phyloP scores from a whole-genome alignment of 2,329 filamentous ascomycete genomes.

The Aspergillus sp. region DNA sequence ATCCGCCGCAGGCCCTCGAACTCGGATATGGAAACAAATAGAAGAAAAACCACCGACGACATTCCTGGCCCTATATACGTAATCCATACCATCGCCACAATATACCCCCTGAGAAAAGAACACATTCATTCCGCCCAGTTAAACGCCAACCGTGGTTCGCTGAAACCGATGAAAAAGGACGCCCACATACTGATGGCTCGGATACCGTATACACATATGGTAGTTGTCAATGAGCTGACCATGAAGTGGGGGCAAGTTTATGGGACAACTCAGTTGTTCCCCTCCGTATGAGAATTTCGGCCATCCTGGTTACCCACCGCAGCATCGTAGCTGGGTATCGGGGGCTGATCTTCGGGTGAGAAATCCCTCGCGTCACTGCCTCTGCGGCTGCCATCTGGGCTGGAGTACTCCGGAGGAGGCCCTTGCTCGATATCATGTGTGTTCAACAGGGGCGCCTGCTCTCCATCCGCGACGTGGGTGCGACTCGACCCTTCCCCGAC shows the following conservation, averaged over 20 bases:
- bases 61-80: slow-evolving; percentile 19
- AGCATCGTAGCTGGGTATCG: slow-evolving; percentile 80
- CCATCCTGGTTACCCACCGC: slow-evolving; percentile 53
- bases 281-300: slow-evolving; percentile 1
- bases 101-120: slow-evolving; percentile 16
- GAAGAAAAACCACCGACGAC: slow-evolving; percentile 5
- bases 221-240: slow-evolving; percentile 3
- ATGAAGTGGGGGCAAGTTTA: background rate
- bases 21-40: slow-evolving; percentile 1
- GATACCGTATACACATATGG: slow-evolving; percentile 11
- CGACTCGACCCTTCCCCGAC: slow-evolving; percentile 70
- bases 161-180: slow-evolving; percentile 20
- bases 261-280: slow-evolving; percentile 2
- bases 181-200: slow-evolving; percentile 6
- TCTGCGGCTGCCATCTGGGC: slow-evolving; percentile 53
- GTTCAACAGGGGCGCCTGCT: slow-evolving; percentile 25
- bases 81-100: slow-evolving; percentile 15
- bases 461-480: slow-evolving; percentile 24
- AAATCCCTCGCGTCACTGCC: slow-evolving; percentile 50
- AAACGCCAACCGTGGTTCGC: slow-evolving; percentile 30
- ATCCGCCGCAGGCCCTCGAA: too few species aligned
- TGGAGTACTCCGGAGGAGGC: slow-evolving; percentile 53
- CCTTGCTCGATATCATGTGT: slow-evolving; percentile 28
- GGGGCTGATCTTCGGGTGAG: slow-evolving; percentile 58
- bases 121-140: slow-evolving; percentile 16